A percentile compares a stretch with the other conserved stretches of the same genome.
Evolutionary conservation across 139 green algal species (phyloP).

Genomic region (Closterium sp.): DNA sequence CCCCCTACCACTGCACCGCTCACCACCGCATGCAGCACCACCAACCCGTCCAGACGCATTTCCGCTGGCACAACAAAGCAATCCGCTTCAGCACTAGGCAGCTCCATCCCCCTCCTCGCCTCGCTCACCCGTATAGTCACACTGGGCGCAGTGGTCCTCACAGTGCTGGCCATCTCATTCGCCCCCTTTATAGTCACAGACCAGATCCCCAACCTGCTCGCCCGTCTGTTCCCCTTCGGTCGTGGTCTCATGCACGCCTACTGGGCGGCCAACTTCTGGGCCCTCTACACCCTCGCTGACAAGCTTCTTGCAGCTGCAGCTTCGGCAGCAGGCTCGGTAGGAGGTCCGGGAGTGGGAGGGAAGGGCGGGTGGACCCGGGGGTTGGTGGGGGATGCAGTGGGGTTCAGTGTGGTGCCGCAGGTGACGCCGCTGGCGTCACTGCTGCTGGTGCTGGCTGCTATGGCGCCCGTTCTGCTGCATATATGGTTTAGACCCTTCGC

Average conservation of each 20-base stretch:
- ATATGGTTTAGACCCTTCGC: background rate
- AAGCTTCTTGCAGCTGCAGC: background rate
- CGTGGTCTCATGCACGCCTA: constrained; percentile 90
- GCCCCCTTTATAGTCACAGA: constrained; percentile 29
- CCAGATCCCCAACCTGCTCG: constrained; percentile 43
- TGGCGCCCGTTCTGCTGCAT: constrained; percentile 40
- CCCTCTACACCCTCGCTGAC: background rate
- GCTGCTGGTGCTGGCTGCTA: constrained; percentile 60
- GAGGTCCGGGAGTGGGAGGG: background rate
- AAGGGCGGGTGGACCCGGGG: constrained; percentile 60
- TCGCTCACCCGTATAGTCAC: background rate
- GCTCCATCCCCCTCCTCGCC: background rate
- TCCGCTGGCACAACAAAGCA: constrained; percentile 64
- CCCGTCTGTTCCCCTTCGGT: constrained; percentile 89
- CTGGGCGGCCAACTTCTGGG: constrained; percentile 93
- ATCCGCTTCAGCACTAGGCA: background rate
- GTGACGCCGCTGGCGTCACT: constrained; percentile 52
- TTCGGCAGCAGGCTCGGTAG: background rate
- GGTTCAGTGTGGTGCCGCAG: constrained; percentile 69
- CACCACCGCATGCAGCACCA: background rate
- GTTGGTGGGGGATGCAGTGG: constrained; percentile 65
- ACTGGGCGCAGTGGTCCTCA: constrained; percentile 56
- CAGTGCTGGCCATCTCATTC: constrained; percentile 38
- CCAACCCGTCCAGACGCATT: constrained; percentile 60
- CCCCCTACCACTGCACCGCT: constrained; percentile 37